Base-by-base conservation (phyloP, 176 grass and related monocot genomes). In the Rhipidocladum racemiflorum region DNA sequence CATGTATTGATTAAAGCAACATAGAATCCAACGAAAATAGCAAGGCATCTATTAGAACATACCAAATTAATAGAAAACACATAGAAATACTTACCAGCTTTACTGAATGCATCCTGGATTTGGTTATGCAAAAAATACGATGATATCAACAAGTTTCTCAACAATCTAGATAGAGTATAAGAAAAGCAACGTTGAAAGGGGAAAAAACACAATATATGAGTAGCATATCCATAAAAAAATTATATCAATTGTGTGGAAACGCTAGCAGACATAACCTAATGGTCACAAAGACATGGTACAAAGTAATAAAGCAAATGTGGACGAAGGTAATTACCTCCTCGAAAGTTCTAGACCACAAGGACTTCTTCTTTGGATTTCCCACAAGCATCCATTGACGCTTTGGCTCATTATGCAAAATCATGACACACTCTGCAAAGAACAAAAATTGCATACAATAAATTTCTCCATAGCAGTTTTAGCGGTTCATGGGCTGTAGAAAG, bases 121-220 rank as follows among this genome's bases (percentile, higher is more conserved):
- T 95, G 88, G 54, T 78, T 98, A 61, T 98, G 87, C 16, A 98
- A 85, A 80, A 90, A 95, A 95, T 39, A 88, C n/a, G 39, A 93
- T 75, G 50, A 98, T 79, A n/a, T 98, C 90, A 38, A 95, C 95
- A 84, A 98, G 95, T 82, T 95, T 98, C 40, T 98, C 92, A 67
- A 98, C 92, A 38, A 98, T 75, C 92, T 97, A 81, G 14, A 89
- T 64, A 79, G n/a, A 72, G 40, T 4, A 65, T n/a, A 83, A 68
- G 5, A 13, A 72, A 78, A 68, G 9, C 42, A 63, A n/a, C 67
- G 5, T 89, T n/a, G 45, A 40, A 70, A 60, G 17, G 23, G 63
- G 63, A 46, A 13, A 44, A 53, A 5, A 32, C 30, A 32, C 15
- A 36, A 74, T 50, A 84, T 32, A 36, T 29, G 29, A 36, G 61